phyloP scores from a whole-genome alignment of 2,329 filamentous ascomycete species.

The Colletotrichum spaethianum region DNA sequence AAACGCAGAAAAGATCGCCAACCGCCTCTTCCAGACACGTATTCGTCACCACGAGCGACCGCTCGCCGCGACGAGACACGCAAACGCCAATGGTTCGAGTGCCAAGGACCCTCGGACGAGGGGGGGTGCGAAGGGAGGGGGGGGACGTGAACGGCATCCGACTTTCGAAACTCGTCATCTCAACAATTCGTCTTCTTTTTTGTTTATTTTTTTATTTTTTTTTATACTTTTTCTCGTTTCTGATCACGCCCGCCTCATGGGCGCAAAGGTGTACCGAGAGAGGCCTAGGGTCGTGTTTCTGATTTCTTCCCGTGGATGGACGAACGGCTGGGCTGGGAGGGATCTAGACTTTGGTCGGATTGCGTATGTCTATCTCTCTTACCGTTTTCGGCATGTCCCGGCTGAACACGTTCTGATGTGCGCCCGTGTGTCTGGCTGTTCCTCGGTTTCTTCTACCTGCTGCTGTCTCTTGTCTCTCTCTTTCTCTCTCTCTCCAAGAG shows the following conservation, averaged over 20 bases:
- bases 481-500: not conserved
- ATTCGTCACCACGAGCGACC: not conserved
- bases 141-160: not conserved
- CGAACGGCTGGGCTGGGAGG: not conserved
- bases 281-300: not conserved
- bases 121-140: not conserved
- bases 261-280: not conserved
- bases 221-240: not conserved
- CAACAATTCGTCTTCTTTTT: not conserved
- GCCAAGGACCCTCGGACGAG: conserved; percentile 18
- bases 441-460: not conserved
- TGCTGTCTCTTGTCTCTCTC: not conserved
- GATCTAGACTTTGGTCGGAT: not conserved
- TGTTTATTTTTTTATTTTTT: not conserved
- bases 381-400: not conserved
- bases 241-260: not conserved
- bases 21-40: not conserved
- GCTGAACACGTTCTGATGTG: not conserved
- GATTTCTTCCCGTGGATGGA: not conserved
- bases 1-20: not conserved
- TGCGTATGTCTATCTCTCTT: not conserved
- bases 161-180: conserved; percentile 16
- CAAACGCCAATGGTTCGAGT: conserved; percentile 30
- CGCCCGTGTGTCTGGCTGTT: not conserved
- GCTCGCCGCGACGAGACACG: not conserved